These are phyloP conservation scores for Apodospora peruviana DNA, from an alignment of 495 filamentous ascomycete genomes.

Conservation along the genomic window DNA sequence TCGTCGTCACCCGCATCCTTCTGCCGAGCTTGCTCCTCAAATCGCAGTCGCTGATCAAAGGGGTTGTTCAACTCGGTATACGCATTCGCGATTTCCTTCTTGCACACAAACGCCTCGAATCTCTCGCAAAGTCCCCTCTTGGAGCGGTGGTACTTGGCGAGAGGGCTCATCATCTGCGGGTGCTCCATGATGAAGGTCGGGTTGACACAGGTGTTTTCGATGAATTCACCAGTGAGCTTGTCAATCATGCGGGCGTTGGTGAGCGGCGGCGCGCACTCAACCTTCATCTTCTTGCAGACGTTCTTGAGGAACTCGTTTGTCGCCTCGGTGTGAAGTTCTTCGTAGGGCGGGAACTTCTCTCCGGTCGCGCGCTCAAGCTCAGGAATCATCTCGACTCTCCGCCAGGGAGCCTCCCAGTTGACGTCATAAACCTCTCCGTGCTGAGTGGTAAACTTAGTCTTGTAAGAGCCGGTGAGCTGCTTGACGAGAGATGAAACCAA, in stretches of 20 bases:
- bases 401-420: constrained; percentile 96
- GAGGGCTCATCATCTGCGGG: constrained; percentile 95
- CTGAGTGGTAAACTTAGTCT: constrained; percentile 76
- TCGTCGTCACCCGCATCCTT: constrained; percentile 97
- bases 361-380: constrained; percentile 83
- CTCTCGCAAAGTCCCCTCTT: constrained; percentile 86
- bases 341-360: constrained; percentile 85
- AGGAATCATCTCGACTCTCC: constrained; percentile 92
- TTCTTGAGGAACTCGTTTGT: constrained; percentile 80
- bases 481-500: constrained; percentile 90
- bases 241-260: constrained; percentile 98
- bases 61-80: constrained; percentile 99
- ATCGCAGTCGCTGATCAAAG: constrained; percentile 87
- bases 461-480: constrained; percentile 75
- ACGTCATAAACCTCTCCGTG: constrained; percentile 78
- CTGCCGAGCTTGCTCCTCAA: constrained; percentile 94
- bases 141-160: constrained; percentile 88
- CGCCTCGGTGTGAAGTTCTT: constrained; percentile 84
- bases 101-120: constrained; percentile 96
- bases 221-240: constrained; percentile 92
- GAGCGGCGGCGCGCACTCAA: constrained; percentile 82
- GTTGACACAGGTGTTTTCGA: constrained; percentile 89
- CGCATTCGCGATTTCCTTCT: constrained; percentile 92
- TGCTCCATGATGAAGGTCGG: constrained; percentile 86
- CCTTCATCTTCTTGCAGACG: constrained; percentile 79